Base-by-base conservation (phyloP, 2,329 filamentous ascomycete species). In the Parafenestella ontariensis region DNA sequence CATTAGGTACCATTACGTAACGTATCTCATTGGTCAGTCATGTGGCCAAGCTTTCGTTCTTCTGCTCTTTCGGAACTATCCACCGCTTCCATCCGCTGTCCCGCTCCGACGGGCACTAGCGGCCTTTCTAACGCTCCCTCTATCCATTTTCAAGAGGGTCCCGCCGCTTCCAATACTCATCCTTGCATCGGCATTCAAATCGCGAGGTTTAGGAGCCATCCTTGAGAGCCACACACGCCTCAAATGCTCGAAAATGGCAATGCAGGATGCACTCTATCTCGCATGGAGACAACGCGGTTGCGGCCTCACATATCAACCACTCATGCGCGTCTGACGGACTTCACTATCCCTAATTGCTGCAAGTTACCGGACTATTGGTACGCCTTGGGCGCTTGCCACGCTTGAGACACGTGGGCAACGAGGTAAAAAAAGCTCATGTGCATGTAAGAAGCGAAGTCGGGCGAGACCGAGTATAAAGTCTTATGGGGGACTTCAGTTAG, bases 101-200 rank as follows among this genome's bases (percentile, higher is more conserved):
- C 20, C 45, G 36, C 36, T 39, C 15, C 39, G 28, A 47, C 46
- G 34, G 23, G 21, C 43, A 37, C 5, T 18, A n/a, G 24, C 11
- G 26, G 41, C n/a, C 41, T 10, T 26, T 24, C 23, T 29, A 9
- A 43, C 40, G 5, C 23, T 42, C 23, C 28, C 15, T 43, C 15
- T 29, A 13, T 10, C 24, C 21, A 8, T 18, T 43, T 43, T 15
- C 24, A 43, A 23, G 18, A 18, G 36, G 15, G 28, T 33, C 39
- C 31, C 41, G 15, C 17, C 24, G 23, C 39, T 33, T 46, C 28
- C 44, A 56, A 51, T 52, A 53, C 46, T 48, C 13, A 55, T 46
- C 58, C 54, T 42, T 56, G 58, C 50, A 51, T 56, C 56, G 56
- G 55, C 37, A 54, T 46, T 39, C 46, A 56, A 52, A 42, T 20